Conservation (phyloP, 2,329 filamentous ascomycete species). For the Colletotrichum karsti region DNA sequence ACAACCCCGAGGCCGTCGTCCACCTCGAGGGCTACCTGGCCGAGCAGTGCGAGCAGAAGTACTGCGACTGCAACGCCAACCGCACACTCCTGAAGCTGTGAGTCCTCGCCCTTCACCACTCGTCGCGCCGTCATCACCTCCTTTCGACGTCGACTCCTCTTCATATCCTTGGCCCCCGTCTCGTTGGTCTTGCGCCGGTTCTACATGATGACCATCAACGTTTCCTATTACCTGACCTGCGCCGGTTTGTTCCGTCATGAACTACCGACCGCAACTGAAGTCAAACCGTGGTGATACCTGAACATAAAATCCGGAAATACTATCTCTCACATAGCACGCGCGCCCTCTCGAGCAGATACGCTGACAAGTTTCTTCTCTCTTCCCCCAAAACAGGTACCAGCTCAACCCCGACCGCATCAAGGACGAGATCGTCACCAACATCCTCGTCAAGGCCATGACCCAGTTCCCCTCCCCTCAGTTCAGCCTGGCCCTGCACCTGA, state of each 20-base stretch:
- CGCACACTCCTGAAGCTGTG: slow-evolving; percentile 96
- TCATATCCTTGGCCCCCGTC: slow-evolving; percentile 7
- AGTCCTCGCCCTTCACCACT: slow-evolving; percentile 52
- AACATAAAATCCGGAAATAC: slow-evolving; percentile 32
- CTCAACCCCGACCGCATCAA: slow-evolving; percentile 98
- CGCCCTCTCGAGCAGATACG: slow-evolving; percentile 59
- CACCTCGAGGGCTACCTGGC: slow-evolving; percentile 94
- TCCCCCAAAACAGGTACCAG: slow-evolving; percentile 77
- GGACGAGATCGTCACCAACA: slow-evolving; percentile 97
- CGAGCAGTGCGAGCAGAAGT: slow-evolving; percentile 94
- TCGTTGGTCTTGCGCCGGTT: slow-evolving; percentile 29
- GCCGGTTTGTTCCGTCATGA: slow-evolving; percentile 61
- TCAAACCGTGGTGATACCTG: slow-evolving; percentile 69
- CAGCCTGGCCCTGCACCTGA: slow-evolving; percentile 90
- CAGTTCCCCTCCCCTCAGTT: slow-evolving; percentile 98
- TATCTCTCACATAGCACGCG: neutral
- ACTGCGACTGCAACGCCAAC: slow-evolving; percentile 96
- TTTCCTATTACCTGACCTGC: slow-evolving; percentile 97
- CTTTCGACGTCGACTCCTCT: neutral
- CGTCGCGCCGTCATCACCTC: too few relatives aligned
- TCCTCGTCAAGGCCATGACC: slow-evolving; percentile 97
- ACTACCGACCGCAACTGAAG: slow-evolving; percentile 69
- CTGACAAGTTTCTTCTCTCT: slow-evolving; percentile 25
- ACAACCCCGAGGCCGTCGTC: slow-evolving; percentile 96
- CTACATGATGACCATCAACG: slow-evolving; percentile 83